Conservation (phyloP, 2,329 filamentous ascomycete species). For the Fusarium denticulatum region DNA sequence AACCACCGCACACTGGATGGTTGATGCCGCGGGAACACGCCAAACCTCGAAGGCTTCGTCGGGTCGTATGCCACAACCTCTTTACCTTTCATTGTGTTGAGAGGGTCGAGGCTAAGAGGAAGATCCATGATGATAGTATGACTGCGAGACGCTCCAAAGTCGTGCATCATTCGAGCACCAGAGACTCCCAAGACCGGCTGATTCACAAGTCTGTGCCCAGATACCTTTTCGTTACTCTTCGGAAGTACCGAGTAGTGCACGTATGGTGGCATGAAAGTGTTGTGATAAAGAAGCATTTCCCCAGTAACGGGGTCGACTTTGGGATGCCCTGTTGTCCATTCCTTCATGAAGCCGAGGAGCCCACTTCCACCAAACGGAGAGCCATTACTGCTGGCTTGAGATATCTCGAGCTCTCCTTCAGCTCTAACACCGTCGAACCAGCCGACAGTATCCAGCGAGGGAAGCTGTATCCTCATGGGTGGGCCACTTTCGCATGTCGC, state of each 20-base stretch:
- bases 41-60: constrained; percentile 67
- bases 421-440: constrained; percentile 72
- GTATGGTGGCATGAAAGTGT: constrained; percentile 71
- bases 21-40: constrained; percentile 70
- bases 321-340: constrained; percentile 77
- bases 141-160: constrained; percentile 72
- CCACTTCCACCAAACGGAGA: constrained; percentile 64
- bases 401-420: constrained; percentile 56
- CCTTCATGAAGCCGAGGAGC: constrained; percentile 69
- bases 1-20: constrained; percentile 72
- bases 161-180: constrained; percentile 79
- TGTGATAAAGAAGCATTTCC: constrained; percentile 75
- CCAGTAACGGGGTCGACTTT: constrained; percentile 71
- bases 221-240: rapidly evolving
- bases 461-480: constrained; percentile 72
- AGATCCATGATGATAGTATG: constrained; percentile 77
- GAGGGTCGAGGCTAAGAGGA: constrained; percentile 71
- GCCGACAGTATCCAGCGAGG: constrained; percentile 72
- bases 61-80: constrained; percentile 68
- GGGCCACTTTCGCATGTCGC: constrained; percentile 78
- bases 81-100: constrained; percentile 67
- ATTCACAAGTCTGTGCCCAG: constrained; percentile 22
- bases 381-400: rapidly evolving
- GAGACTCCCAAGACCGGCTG: constrained; percentile 67
- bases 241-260: constrained; percentile 68